These are phyloP conservation scores for Mycena vitilis DNA, from an alignment of 768 basidiomycete species.

Conservation along the genomic window DNA sequence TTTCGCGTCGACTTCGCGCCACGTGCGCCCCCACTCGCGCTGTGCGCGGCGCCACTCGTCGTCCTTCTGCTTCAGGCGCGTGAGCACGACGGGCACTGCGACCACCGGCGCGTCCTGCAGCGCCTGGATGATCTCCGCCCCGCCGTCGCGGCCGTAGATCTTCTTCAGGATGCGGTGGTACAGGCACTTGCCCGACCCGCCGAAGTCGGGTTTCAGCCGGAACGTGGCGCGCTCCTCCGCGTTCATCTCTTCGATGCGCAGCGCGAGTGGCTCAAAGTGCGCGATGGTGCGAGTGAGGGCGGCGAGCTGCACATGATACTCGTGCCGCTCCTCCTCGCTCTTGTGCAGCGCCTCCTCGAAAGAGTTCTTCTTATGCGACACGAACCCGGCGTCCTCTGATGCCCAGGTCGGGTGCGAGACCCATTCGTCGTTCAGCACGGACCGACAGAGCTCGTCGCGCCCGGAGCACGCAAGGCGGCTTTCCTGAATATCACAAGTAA, in stretches of 20 bases:
- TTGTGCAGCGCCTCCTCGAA: slow-evolving; percentile 97
- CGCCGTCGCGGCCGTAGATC: slow-evolving; percentile 87
- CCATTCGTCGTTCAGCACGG: slow-evolving; percentile 97
- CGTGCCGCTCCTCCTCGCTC: slow-evolving; percentile 97
- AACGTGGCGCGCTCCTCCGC: slow-evolving; percentile 86
- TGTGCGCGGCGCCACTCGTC: slow-evolving; percentile 97
- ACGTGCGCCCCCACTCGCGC: slow-evolving; percentile 95
- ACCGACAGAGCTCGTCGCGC: slow-evolving; percentile 93
- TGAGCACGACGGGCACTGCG: slow-evolving; percentile 91
- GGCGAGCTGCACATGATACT: slow-evolving; percentile 96
- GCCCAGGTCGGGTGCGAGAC: slow-evolving; percentile 99
- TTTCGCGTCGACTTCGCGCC: slow-evolving; percentile 96
- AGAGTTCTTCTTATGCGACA: slow-evolving; percentile 95
- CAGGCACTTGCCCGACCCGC: slow-evolving; percentile 87
- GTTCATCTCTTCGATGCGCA: slow-evolving; percentile 89
- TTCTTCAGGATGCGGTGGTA: slow-evolving; percentile 95
- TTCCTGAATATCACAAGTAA: slow-evolving; percentile 65
- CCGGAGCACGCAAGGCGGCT: slow-evolving; percentile 91
- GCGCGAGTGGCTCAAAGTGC: slow-evolving; percentile 87
- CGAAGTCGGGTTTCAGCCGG: slow-evolving; percentile 87
- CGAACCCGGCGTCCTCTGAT: slow-evolving; percentile 94
- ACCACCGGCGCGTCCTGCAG: slow-evolving; percentile 93
- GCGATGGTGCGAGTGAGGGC: slow-evolving; percentile 91
- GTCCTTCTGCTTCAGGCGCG: slow-evolving; percentile 91
- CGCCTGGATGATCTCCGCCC: slow-evolving; percentile 82